Base-by-base conservation (phyloP, 2,329 filamentous ascomycete genomes). In the Ophiostoma himal-ulmi region DNA sequence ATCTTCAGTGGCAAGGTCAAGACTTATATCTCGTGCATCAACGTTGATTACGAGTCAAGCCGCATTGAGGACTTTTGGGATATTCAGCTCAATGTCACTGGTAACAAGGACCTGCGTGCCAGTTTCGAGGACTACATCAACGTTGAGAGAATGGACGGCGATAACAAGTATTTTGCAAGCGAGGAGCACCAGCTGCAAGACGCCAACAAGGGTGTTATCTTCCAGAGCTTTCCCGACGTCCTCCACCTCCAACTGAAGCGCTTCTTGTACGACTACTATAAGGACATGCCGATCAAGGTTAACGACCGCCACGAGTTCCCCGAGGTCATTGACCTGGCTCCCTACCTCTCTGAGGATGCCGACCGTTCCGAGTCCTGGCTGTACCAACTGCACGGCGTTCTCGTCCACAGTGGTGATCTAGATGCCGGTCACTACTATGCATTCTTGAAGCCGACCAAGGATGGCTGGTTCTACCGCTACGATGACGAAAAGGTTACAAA, bases 371-470 rank as follows among this genome's bases (percentile, higher is more conserved):
- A 98, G 77, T 83, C 94, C 1, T 98, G 94, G 88, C 85, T 88
- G 62, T 99, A 99, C 80, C 91, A 96, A 78, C 83, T 99, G 26
- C 94, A 99, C 76, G 93, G 95, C 72, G 95, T 99, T 30, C 84
- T 99, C 64, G 95, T 99, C 7, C 95, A 99, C 80, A 97, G 93
- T 75, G 95, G 95, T 72, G 95, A 98, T 77, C 85, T 98, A 70
- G 97, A 99, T 79, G 94, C 96, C 13, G 95, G 95, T 3, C 95
- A 99, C 80, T 99, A 99, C 81, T 99, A 99, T 77, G 95, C 95
- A 0, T 99, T 96, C 80, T 82, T 99, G 75, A 97, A 97, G 78
- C 95, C 96, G 0, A 88, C 89, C 71, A 96, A 96, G 80, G 92
- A 97, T 72, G 94, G 95, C 41, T 88, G 92, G 82, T 99, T 97